A percentile compares a stretch with the other conserved stretches of the same genome.
Conservation (phyloP, 495 filamentous ascomycete species). For the Lasiosphaeria ovina region DNA sequence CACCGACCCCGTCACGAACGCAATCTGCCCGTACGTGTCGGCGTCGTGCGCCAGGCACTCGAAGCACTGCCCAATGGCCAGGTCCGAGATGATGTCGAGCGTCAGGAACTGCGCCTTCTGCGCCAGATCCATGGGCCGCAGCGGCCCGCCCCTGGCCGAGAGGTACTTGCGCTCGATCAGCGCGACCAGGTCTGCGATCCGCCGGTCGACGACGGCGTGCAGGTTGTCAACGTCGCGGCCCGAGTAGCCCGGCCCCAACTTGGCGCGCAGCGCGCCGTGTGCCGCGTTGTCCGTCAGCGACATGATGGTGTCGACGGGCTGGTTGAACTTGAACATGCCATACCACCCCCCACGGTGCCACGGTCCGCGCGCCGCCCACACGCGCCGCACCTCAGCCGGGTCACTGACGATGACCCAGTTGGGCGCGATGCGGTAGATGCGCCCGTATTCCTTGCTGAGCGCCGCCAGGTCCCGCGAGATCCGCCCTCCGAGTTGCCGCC, state of each 20-base stretch:
- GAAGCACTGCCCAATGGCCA: constrained; percentile 53
- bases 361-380: constrained; percentile 36
- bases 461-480: neutral
- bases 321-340: constrained; percentile 33
- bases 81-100: constrained; percentile 47
- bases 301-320: constrained; percentile 14
- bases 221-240: constrained; percentile 18
- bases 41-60: constrained; percentile 41
- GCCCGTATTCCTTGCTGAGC: constrained; percentile 16
- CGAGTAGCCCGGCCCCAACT: constrained; percentile 20
- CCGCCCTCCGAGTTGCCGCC: constrained; percentile 10
- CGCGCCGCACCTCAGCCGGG: constrained; percentile 37
- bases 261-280: constrained; percentile 13
- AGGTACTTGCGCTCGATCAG: constrained; percentile 41
- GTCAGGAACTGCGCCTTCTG: constrained; percentile 47
- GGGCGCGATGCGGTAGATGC: constrained; percentile 30
- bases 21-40: constrained; percentile 50
- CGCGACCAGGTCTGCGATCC: constrained; percentile 41
- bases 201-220: constrained; percentile 31
- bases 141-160: constrained; percentile 28
- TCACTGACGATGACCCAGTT: constrained; percentile 40
- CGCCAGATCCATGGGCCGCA: constrained; percentile 42
- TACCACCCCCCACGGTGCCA: constrained; percentile 39
- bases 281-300: constrained; percentile 23
- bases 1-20: constrained; percentile 34